Conservation (phyloP, 2,329 filamentous ascomycete genomes). For the Venturia asperata region DNA sequence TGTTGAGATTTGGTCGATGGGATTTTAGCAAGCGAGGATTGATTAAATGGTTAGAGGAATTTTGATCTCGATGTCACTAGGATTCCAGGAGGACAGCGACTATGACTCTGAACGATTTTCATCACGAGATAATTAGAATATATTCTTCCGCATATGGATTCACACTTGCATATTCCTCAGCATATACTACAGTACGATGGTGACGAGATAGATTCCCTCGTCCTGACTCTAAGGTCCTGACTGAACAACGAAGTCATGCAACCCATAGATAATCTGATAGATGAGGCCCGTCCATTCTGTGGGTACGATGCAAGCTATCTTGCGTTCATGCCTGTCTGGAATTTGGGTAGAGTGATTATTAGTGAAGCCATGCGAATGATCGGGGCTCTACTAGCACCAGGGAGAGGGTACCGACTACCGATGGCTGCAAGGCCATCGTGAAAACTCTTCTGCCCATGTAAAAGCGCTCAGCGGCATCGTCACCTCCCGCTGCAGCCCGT, state of each 20-base stretch:
- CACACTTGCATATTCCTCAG: too few species aligned
- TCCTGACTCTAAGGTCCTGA: not conserved
- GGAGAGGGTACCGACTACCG: not conserved
- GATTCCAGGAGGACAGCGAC: not conserved
- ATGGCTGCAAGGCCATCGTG: not conserved
- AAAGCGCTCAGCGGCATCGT: not conserved
- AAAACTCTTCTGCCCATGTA: constrained; percentile 2
- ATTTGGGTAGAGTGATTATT: not conserved
- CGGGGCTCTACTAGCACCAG: not conserved
- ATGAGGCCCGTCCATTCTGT: not conserved
- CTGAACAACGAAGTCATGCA: not conserved
- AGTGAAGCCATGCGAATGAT: not conserved
- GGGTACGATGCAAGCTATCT: not conserved
- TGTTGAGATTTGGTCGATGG: too few species aligned
- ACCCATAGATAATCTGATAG: not conserved
- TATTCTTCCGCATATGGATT: not conserved
- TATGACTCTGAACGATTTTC: not conserved
- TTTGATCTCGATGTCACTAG: not conserved
- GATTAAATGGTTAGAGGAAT: too few species aligned
- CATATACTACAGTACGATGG: not conserved
- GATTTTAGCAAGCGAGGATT: too few species aligned
- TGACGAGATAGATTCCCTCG: not conserved
- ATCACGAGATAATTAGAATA: not conserved
- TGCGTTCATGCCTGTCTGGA: too few species aligned
- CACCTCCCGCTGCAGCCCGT: not conserved